phyloP scores from a whole-genome alignment of 495 filamentous ascomycete species.

The Xylaria sp. region DNA sequence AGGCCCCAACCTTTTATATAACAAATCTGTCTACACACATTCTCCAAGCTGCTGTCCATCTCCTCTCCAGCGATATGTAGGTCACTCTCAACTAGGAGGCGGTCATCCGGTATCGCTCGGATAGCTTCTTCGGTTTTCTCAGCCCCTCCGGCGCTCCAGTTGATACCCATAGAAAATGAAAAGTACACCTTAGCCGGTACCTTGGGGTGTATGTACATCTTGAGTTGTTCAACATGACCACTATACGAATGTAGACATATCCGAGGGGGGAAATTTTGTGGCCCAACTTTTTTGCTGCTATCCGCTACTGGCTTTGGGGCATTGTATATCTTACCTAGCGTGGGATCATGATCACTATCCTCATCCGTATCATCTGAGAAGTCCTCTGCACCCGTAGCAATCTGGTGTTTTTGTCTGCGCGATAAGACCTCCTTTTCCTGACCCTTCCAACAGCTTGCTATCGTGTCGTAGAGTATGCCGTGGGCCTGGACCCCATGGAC shows the following conservation, averaged over 20 bases:
- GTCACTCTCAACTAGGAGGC: constrained; percentile 88
- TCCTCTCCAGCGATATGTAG: constrained; percentile 80
- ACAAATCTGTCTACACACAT: constrained; percentile 76
- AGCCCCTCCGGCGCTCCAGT: constrained; percentile 65
- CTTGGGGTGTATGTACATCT: constrained; percentile 76
- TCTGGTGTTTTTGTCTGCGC: constrained; percentile 61
- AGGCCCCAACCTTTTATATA: constrained; percentile 79
- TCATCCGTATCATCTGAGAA: constrained; percentile 52
- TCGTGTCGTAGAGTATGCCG: constrained; percentile 76
- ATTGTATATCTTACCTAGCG: constrained; percentile 26
- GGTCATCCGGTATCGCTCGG: constrained; percentile 74
- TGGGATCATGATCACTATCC: constrained; percentile 34
- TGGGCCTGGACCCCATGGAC: constrained; percentile 93
- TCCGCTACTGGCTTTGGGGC: constrained; percentile 1
- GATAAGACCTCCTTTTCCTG: constrained; percentile 75
- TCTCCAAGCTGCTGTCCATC: constrained; percentile 82
- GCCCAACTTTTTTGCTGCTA: constrained; percentile 9
- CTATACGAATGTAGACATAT: constrained; percentile 96
- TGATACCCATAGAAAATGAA: constrained; percentile 86
- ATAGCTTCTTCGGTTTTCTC: constrained; percentile 68
- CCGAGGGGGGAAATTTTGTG: constrained; percentile 79
- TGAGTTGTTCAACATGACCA: constrained; percentile 75
- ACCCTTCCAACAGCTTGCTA: constrained; percentile 81
- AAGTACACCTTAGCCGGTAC: constrained; percentile 84
- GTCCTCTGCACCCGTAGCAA: constrained; percentile 54